Base-by-base conservation (phyloP, 495 filamentous ascomycete genomes). In the Neurospora sp. region DNA sequence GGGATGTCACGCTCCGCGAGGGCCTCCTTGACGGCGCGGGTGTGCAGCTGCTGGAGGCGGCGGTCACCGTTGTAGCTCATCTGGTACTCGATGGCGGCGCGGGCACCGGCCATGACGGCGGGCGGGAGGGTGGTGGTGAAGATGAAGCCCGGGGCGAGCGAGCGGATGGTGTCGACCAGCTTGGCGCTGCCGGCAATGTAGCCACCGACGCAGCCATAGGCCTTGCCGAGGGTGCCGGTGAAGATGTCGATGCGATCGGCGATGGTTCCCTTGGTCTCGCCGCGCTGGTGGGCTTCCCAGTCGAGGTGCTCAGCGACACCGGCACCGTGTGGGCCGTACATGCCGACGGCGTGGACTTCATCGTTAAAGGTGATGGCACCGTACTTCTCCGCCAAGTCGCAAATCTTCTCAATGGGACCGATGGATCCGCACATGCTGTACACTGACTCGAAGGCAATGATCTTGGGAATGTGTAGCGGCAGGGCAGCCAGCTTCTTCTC, bases 341-440 rank as follows among this genome's bases (percentile, higher is more conserved):
- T 99, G 75, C 96, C 96, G 31, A 99, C 96, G 41, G 96, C 96
- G 82, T 99, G 96, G 70, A 99, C 96, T 87, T 99, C 96, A 80
- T 99, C 96, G 80, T 97, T 84, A 83, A 99, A 98, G 77, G 96
- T 99, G 76, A 99, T 88, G 39, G 96, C 96, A 75, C 96, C 96
- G 82, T 99, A 99, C 83, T 97, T 97, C 72, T 98, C 94, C 16
- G 96, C 94, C 35, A 99, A 86, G 80, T 98, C 94, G 80, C 94
- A 97, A 72, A 99, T 98, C 80, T 92, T 90, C 83, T 93, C 93
- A 75, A 99, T 98, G 4, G 96, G 96, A 0, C 93, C 96, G 79
- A 99, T 92, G 31, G 93, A 96, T 74, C 96, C 96, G 82, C 96
- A 99, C 96, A 99, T 99, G 84, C 93, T 96, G 83, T 99, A 99